phyloP scores from a whole-genome alignment of 345 rosid genomes.

The Salix dunnii region DNA sequence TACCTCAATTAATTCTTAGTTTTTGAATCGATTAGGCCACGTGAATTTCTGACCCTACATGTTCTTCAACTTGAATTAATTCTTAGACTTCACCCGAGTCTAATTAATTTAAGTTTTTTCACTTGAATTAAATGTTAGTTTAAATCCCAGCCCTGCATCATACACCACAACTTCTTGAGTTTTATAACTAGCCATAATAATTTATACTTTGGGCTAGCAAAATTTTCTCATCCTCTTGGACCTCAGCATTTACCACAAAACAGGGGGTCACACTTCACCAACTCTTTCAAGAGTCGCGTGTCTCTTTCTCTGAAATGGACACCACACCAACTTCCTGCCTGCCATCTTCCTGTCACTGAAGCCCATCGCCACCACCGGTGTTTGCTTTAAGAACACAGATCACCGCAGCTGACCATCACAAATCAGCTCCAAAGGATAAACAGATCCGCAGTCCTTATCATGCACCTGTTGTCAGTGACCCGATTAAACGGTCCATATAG shows the following conservation, averaged over 20 bases:
- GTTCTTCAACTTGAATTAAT: too few relatives aligned
- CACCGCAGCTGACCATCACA: background rate
- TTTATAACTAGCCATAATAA: background rate
- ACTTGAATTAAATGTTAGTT: too few relatives aligned
- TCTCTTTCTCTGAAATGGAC: background rate
- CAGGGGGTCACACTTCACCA: background rate
- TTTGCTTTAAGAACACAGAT: background rate
- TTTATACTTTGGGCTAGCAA: background rate
- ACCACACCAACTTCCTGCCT: background rate
- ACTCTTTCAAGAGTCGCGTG: background rate
- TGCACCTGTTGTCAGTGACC: background rate
- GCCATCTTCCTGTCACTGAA: background rate
- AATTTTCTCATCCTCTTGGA: background rate
- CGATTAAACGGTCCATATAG: background rate
- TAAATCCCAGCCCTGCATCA: too few relatives aligned
- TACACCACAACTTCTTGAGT: too few relatives aligned
- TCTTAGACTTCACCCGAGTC: too few relatives aligned
- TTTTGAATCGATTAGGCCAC: too few relatives aligned
- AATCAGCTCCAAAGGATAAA: background rate
- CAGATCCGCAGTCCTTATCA: background rate
- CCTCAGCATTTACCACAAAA: background rate
- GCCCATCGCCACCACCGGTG: background rate
- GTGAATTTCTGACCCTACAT: too few relatives aligned
- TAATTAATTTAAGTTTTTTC: too few relatives aligned
- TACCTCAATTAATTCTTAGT: too few relatives aligned